These are phyloP conservation scores for Pseudocercospora fuligena DNA, from an alignment of 2,329 filamentous ascomycete genomes.

Conservation along the genomic window DNA sequence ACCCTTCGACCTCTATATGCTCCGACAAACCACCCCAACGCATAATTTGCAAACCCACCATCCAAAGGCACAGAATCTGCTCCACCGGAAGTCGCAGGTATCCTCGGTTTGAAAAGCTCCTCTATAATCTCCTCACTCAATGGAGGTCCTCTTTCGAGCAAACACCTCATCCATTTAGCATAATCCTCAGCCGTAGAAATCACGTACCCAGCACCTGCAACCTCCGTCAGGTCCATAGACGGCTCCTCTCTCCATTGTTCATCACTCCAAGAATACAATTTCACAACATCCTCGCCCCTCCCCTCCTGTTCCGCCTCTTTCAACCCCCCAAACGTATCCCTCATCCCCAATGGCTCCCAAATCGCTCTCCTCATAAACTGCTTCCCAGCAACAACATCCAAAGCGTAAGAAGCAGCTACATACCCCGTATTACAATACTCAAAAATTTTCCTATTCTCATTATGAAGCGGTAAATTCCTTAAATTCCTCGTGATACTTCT, in stretches of 20 bases:
- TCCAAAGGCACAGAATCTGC: neutral
- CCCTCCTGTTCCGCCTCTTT: neutral
- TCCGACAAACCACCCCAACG: neutral
- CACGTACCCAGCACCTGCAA: neutral
- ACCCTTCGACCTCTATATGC: neutral
- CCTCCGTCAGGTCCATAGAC: neutral
- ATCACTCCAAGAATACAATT: neutral
- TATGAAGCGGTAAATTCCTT: neutral
- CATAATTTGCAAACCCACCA: neutral
- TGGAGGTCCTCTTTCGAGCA: neutral
- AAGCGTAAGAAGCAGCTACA: neutral
- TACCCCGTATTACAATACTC: conserved; percentile 10
- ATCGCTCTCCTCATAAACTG: neutral
- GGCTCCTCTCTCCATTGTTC: neutral
- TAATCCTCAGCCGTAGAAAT: neutral
- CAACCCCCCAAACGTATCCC: neutral
- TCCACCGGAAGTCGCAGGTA: neutral
- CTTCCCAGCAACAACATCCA: neutral
- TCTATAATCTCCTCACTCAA: neutral
- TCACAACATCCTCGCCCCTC: neutral
- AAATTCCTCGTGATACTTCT: neutral
- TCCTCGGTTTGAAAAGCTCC: neutral
- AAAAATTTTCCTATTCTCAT: neutral
- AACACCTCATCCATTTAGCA: neutral
- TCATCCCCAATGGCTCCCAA: neutral